These are phyloP conservation scores for Coniophora puteana DNA, from an alignment of 1,284 basidiomycete species.

Conservation along the genomic window DNA sequence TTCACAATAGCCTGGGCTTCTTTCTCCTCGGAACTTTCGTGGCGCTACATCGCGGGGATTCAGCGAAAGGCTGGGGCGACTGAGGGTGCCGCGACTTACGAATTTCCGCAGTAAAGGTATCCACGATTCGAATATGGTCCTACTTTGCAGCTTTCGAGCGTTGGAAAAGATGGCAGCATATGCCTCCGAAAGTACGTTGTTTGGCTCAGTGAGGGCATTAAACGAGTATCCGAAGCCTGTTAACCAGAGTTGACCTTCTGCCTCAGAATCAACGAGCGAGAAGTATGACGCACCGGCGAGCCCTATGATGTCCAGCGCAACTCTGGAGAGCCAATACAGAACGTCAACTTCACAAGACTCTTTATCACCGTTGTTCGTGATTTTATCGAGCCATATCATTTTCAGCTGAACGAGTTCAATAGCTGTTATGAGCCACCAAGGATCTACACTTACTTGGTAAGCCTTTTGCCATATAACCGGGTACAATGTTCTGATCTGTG, in stretches of 20 bases:
- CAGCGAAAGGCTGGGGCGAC: conserved; percentile 14
- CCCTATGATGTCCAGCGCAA: conserved; percentile 72
- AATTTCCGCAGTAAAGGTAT: conserved; percentile 54
- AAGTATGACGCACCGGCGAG: conserved; percentile 54
- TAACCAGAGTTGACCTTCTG: background rate
- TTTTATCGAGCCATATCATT: conserved; percentile 44
- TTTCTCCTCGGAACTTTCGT: conserved; percentile 36
- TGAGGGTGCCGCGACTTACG: conserved; percentile 37
- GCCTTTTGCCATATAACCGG: conserved; percentile 67
- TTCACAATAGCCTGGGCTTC: conserved; percentile 46
- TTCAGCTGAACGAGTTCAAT: conserved; percentile 22
- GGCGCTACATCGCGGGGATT: conserved; percentile 35
- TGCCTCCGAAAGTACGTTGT: conserved; percentile 52
- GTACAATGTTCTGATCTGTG: conserved; percentile 51
- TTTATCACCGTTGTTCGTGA: conserved; percentile 17
- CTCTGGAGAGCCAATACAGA: conserved; percentile 55
- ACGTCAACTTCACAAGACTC: conserved; percentile 44
- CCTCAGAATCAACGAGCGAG: too few species aligned
- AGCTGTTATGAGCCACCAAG: background rate
- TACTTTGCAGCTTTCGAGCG: conserved; percentile 44
- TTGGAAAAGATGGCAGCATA: conserved; percentile 53
- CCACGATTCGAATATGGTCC: conserved; percentile 57
- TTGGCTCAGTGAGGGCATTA: conserved; percentile 41
- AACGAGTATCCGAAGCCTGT: conserved; percentile 64
- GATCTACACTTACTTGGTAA: conserved; percentile 38